Evolutionary conservation across 306 rosid species (phyloP).

Genomic region (Ceratonia siliqua): DNA sequence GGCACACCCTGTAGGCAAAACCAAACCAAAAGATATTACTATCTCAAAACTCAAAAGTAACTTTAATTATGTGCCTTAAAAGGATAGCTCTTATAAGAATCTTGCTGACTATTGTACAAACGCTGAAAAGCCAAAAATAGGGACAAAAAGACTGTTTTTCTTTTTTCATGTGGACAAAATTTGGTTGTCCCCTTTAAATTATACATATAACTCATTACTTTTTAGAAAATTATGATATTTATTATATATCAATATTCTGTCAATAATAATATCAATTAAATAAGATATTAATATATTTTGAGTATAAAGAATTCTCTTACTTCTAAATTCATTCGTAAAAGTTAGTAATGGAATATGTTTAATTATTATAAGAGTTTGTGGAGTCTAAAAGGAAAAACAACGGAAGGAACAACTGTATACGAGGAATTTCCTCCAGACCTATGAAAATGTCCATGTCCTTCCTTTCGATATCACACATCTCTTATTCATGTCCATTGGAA

Average conservation of each 20-base stretch:
- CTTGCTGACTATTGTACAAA: constrained; percentile 21
- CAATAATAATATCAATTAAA: too few relatives aligned
- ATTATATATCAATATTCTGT: too few relatives aligned
- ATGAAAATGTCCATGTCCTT: background rate
- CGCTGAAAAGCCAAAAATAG: constrained; percentile 26
- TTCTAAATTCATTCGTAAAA: too few relatives aligned
- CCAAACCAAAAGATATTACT: constrained; percentile 29
- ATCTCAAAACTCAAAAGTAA: constrained; percentile 20
- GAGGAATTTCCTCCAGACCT: too few relatives aligned
- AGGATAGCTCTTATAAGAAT: constrained; percentile 32
- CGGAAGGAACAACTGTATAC: too few relatives aligned
- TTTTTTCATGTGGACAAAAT: background rate
- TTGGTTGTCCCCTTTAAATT: background rate
- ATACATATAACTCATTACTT: too few relatives aligned
- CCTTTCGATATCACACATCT: background rate
- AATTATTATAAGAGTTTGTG: too few relatives aligned
- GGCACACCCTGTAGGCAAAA: background rate
- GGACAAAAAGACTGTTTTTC: constrained; percentile 26
- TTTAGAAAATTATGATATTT: too few relatives aligned
- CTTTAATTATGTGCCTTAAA: constrained; percentile 31
- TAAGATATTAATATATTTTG: too few relatives aligned
- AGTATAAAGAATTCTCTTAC: too few relatives aligned
- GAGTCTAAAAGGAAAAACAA: too few relatives aligned
- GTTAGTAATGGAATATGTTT: too few relatives aligned
- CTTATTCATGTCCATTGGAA: constrained; percentile 7